phyloP scores from a whole-genome alignment of 306 rosid genomes.

The Acacia acuminata region DNA sequence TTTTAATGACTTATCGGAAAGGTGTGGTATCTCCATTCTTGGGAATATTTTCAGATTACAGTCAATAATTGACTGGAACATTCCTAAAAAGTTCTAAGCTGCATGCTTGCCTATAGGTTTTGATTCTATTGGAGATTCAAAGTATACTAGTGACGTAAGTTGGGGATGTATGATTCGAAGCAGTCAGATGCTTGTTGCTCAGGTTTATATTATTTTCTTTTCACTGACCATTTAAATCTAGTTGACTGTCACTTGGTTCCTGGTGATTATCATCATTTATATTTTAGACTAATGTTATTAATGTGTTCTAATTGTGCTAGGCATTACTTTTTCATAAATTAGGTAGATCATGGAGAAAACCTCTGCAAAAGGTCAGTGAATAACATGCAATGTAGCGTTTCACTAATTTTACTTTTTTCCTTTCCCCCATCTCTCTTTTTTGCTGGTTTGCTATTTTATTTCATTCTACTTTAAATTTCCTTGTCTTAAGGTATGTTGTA shows the following conservation, averaged over 20 bases:
- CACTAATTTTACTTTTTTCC: neutral
- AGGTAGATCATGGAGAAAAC: constrained; percentile 89
- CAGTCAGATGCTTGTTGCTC: constrained; percentile 98
- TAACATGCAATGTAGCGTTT: constrained; percentile 26
- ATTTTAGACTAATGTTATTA: constrained; percentile 24
- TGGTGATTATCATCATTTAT: neutral
- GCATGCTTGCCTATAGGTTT: constrained; percentile 56
- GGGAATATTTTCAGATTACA: constrained; percentile 13
- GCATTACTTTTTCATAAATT: constrained; percentile 81
- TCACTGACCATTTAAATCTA: constrained; percentile 13
- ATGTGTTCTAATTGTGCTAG: constrained; percentile 43
- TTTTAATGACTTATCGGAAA: constrained; percentile 88
- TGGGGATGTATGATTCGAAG: constrained; percentile 99
- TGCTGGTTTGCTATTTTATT: neutral
- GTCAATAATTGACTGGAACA: constrained; percentile 6
- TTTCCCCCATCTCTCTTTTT: neutral
- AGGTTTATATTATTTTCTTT: constrained; percentile 49
- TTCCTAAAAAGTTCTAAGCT: constrained; percentile 22
- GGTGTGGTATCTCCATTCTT: constrained; percentile 47
- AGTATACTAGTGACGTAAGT: constrained; percentile 83
- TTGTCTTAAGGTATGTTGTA: constrained; percentile 15
- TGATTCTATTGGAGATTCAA: constrained; percentile 74
- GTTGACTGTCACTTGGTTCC: constrained; percentile 9
- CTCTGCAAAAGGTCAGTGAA: constrained; percentile 61
- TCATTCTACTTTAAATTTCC: constrained; percentile 8